These are phyloP conservation scores for Malus asiatica DNA, from an alignment of 306 rosid species.

Conservation along the genomic window DNA sequence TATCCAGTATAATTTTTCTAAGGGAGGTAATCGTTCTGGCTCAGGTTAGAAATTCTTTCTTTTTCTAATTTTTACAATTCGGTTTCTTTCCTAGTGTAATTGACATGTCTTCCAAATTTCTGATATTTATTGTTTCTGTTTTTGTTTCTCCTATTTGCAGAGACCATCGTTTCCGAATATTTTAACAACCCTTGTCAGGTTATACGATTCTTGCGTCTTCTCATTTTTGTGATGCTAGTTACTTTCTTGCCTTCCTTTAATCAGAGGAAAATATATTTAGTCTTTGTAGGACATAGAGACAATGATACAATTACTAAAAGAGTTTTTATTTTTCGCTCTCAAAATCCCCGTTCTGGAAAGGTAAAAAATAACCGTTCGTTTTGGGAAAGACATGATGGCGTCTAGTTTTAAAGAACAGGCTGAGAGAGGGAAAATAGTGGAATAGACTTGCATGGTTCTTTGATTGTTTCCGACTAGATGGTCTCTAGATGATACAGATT, in stretches of 20 bases:
- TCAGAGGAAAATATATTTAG: neutral
- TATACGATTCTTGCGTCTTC: constrained; percentile 14
- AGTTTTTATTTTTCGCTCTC: neutral
- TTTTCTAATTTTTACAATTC: neutral
- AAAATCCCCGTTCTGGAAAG: neutral
- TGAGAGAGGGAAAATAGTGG: neutral
- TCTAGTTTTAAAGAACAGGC: neutral
- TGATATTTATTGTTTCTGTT: constrained; percentile 13
- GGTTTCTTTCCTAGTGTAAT: neutral
- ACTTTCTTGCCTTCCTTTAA: neutral
- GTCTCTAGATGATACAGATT: neutral
- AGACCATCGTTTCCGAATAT: constrained; percentile 35
- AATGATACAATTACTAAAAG: neutral
- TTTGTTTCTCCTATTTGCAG: constrained; percentile 39
- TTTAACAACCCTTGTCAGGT: constrained; percentile 75
- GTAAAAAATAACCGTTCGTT: neutral
- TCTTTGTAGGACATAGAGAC: neutral
- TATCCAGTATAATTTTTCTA: constrained; percentile 57
- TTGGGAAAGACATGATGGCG: neutral
- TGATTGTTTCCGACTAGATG: neutral
- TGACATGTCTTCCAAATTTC: constrained; percentile 14
- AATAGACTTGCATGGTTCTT: neutral
- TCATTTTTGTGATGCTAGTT: constrained; percentile 5
- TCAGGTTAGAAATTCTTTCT: constrained; percentile 44
- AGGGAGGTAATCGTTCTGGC: constrained; percentile 41